A percentile compares a stretch with the other conserved stretches of the same genome.
Conservation (phyloP, 2,329 filamentous ascomycete genomes). For the Alternaria burnsii region DNA sequence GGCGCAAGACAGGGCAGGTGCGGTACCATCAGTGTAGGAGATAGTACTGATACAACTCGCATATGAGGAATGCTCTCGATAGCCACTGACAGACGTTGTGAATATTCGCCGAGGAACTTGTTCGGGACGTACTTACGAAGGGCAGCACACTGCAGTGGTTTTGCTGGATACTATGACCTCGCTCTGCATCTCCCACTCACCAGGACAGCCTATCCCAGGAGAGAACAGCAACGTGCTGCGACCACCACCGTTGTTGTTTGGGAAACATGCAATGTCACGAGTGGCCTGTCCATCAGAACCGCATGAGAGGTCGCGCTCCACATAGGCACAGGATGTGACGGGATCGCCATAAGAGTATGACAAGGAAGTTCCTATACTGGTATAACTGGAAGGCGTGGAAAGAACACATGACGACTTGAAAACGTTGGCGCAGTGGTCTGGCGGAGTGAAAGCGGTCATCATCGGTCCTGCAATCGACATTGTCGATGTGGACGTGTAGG, state of each 20-base stretch:
- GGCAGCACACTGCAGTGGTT: constrained; percentile 4
- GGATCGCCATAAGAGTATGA: neutral
- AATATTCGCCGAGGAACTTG: neutral
- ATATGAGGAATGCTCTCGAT: neutral
- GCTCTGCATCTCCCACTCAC: neutral
- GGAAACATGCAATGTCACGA: constrained; percentile 5
- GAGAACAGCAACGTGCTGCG: neutral
- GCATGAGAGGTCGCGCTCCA: constrained; percentile 7
- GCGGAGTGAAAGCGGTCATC: constrained; percentile 4
- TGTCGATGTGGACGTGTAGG: neutral
- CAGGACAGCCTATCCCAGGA: neutral
- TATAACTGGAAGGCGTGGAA: neutral
- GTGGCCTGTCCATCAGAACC: neutral
- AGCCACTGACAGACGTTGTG: neutral
- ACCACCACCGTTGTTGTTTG: neutral
- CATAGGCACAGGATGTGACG: neutral
- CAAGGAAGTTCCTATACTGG: neutral
- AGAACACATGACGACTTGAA: neutral
- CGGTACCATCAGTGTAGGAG: neutral
- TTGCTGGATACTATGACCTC: neutral
- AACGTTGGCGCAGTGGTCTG: neutral
- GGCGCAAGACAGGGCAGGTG: neutral
- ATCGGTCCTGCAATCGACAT: neutral
- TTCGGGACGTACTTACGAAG: neutral
- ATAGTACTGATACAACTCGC: neutral